These are phyloP conservation scores for Hericium erinaceus DNA, from an alignment of 768 basidiomycete genomes.

Conservation along the genomic window DNA sequence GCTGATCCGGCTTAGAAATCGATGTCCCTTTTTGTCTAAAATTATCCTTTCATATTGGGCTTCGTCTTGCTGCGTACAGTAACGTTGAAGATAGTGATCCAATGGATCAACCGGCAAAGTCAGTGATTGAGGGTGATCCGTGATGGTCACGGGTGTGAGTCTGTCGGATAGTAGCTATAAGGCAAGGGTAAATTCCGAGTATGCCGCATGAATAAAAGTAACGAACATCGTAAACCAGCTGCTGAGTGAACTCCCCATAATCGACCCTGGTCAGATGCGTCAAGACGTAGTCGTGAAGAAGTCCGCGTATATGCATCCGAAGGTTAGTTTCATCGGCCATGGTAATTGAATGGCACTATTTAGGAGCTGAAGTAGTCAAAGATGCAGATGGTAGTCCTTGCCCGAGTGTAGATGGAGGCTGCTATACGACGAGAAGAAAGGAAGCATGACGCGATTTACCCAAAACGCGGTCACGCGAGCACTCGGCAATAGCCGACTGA, in stretches of 20 bases:
- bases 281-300: background rate
- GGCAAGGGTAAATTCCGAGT: background rate
- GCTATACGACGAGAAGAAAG: too few relatives aligned
- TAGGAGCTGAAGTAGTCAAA: too few relatives aligned
- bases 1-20: background rate
- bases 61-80: background rate
- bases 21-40: background rate
- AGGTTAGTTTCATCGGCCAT: too few relatives aligned
- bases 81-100: slow-evolving; percentile 1
- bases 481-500: too few relatives aligned
- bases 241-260: background rate
- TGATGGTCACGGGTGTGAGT: background rate
- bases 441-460: too few relatives aligned
- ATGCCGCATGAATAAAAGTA: background rate
- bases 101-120: slow-evolving; percentile 4
- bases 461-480: too few relatives aligned
- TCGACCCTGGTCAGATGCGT: background rate
- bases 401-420: too few relatives aligned
- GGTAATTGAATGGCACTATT: too few relatives aligned
- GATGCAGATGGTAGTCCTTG: too few relatives aligned
- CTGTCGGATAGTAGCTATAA: background rate
- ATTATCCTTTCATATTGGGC: slow-evolving; percentile 1
- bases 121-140: background rate
- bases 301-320: background rate
- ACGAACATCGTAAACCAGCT: background rate